A percentile compares a stretch with the other conserved stretches of the same genome.
Evolutionary conservation across 1,284 basidiomycete genomes (phyloP).

Genomic region (Melampsora larici-populina): DNA sequence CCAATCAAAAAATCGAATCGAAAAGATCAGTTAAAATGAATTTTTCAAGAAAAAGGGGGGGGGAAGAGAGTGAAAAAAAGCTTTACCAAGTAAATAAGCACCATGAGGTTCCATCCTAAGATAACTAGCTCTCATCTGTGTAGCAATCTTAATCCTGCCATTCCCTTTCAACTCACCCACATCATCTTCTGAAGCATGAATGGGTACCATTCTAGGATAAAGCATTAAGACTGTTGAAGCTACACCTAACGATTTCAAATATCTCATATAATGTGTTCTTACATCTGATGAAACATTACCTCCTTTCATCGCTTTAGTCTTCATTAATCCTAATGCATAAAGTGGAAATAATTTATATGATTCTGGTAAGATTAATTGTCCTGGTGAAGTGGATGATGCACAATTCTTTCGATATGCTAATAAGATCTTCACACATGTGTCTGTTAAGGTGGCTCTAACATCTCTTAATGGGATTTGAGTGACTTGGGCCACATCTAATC

Average conservation of each 20-base stretch:
- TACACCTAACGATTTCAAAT: slow-evolving; percentile 68
- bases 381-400: slow-evolving; percentile 72
- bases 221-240: slow-evolving; percentile 72
- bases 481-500: slow-evolving; percentile 67
- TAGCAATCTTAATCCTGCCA: slow-evolving; percentile 66
- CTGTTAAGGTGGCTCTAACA: slow-evolving; percentile 78
- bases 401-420: slow-evolving; percentile 87
- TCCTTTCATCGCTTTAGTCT: slow-evolving; percentile 90
- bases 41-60: not conserved
- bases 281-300: slow-evolving; percentile 88
- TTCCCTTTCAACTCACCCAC: slow-evolving; percentile 67
- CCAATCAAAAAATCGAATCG: not conserved
- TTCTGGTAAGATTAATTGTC: slow-evolving; percentile 93
- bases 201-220: slow-evolving; percentile 82
- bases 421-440: slow-evolving; percentile 77
- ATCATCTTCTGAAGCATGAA: slow-evolving; percentile 76
- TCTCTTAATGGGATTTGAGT: slow-evolving; percentile 65
- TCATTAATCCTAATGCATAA: slow-evolving; percentile 78
- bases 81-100: slow-evolving; percentile 81
- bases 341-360: slow-evolving; percentile 84
- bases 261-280: slow-evolving; percentile 78
- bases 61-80: slow-evolving; percentile 45
- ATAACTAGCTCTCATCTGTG: slow-evolving; percentile 78
- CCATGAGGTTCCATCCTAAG: slow-evolving; percentile 85
- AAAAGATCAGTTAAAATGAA: slow-evolving; percentile 38